Base-by-base conservation (phyloP, 352 stramenopile species). In the Globisporangium ultimum region DNA sequence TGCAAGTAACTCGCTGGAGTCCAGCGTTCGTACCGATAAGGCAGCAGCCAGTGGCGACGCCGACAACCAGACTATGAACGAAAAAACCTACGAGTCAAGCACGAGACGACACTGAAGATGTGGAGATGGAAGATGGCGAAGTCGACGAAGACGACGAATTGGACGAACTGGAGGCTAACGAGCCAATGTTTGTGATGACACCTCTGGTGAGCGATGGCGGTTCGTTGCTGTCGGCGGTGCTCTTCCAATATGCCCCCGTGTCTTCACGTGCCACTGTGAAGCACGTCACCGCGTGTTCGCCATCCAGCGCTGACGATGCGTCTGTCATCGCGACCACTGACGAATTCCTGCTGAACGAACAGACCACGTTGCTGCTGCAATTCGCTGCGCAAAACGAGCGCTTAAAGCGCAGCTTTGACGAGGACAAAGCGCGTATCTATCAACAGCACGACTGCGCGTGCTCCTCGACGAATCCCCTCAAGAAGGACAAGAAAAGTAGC, bases 361-460 rank as follows among this genome's bases (percentile, higher is more conserved):
- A 83, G 53, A 60, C 66, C 3, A 60, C 62, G 6, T 46, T 87
- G 51, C 53, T 84, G 46, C 32, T 82, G 47, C 70, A 78, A 21
- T 87, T 87, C 53, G 67, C 74, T 1, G 62, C 56, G n/a, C 67
- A 87, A 51, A 84, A 78, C 53, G 70, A 74, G 56, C 71, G 74
- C 14, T 55, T 87, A 21, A 67, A 76, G 58, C 70, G 69, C 49
- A 87, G 82, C 48, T 84, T 84, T 32, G 42, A 66, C 42, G 36
- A 55, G 4, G 76, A 86, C 50, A 76, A 78, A 32, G 66, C 65
- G 52, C 76, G 76, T 11, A 66, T 86, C 22, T 83, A 80, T 64
- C 64, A 70, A 48, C 69, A 72, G 49, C 58, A 66, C 28, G 71
- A 86, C 55, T 87, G 74, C 55, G 52, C 64, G 20, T 80, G 76